phyloP scores from a whole-genome alignment of 768 basidiomycete species.

The Lentinula lateritia region DNA sequence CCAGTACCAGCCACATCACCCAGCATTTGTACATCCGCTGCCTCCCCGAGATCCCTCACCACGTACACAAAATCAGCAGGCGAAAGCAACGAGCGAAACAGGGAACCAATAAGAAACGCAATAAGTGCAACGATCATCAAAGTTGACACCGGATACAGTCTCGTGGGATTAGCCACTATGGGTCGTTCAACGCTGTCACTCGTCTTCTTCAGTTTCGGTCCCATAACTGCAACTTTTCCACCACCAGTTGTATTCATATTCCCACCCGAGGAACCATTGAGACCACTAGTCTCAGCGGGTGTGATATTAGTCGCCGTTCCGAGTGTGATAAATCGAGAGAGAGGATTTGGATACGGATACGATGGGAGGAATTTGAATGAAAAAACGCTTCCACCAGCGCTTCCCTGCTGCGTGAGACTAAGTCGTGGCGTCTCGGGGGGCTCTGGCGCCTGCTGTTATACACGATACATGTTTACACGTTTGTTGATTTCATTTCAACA shows the following conservation, averaged over 20 bases:
- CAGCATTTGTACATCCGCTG: conserved; percentile 33
- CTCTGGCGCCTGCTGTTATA: not conserved
- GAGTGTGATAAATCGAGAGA: conserved; percentile 42
- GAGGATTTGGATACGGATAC: conserved; percentile 56
- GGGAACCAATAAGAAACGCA: conserved; percentile 86
- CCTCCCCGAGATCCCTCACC: conserved; percentile 50
- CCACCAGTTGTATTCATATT: not conserved
- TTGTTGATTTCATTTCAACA: conserved; percentile 3
- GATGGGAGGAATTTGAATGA: conserved; percentile 57
- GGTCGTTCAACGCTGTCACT: conserved; percentile 1
- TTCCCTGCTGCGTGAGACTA: conserved; percentile 15
- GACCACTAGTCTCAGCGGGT: not conserved
- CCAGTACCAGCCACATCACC: not conserved
- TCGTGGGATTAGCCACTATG: conserved; percentile 7
- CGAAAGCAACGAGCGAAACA: conserved; percentile 81
- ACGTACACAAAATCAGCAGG: conserved; percentile 91
- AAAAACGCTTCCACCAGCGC: conserved; percentile 22
- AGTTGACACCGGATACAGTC: conserved; percentile 42
- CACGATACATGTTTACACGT: not conserved
- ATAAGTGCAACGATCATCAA: conserved; percentile 78
- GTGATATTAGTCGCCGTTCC: not conserved
- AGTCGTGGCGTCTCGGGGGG: conserved; percentile 1
- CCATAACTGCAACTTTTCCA: not conserved
- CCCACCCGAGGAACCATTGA: not conserved
- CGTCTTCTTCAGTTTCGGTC: not conserved